phyloP scores from a whole-genome alignment of 306 rosid species.

The Rubus idaeus region DNA sequence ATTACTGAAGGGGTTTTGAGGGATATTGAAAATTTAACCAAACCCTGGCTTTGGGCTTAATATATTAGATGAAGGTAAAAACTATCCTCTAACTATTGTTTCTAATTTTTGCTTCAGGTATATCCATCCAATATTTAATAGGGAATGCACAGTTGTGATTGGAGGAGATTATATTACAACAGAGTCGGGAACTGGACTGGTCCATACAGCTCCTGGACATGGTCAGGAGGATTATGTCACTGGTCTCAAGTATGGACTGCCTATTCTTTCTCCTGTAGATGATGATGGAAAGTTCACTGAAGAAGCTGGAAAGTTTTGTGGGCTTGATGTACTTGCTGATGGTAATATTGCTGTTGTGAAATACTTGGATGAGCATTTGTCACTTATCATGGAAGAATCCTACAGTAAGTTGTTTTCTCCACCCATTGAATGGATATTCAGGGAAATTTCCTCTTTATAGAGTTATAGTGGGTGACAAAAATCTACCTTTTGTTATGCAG shows the following conservation, averaged over 20 bases:
- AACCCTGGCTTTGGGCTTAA: not conserved
- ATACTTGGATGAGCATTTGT: conserved; percentile 72
- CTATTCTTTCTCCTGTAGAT: conserved; percentile 83
- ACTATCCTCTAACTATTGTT: conserved; percentile 15
- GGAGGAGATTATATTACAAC: conserved; percentile 98
- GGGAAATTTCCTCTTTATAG: not conserved
- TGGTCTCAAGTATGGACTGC: conserved; percentile 90
- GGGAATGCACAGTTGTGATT: conserved; percentile 75
- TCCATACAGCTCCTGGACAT: conserved; percentile 99
- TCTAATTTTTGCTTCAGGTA: conserved; percentile 55
- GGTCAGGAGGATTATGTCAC: conserved; percentile 96
- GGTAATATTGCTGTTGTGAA: conserved; percentile 83
- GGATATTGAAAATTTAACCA: not conserved
- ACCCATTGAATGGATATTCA: not conserved
- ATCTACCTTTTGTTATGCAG: conserved; percentile 47
- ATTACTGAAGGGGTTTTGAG: not conserved
- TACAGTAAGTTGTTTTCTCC: conserved; percentile 51
- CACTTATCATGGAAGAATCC: conserved; percentile 85
- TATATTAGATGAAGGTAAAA: conserved; percentile 5
- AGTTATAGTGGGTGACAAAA: conserved; percentile 8
- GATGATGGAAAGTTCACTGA: conserved; percentile 92
- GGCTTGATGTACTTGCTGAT: conserved; percentile 93
- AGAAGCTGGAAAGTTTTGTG: conserved; percentile 88
- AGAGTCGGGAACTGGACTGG: conserved; percentile 96
- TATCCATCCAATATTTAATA: conserved; percentile 68